phyloP scores from a whole-genome alignment of 2,329 filamentous ascomycete genomes.

The Stagonosporopsis chrysanthemi region DNA sequence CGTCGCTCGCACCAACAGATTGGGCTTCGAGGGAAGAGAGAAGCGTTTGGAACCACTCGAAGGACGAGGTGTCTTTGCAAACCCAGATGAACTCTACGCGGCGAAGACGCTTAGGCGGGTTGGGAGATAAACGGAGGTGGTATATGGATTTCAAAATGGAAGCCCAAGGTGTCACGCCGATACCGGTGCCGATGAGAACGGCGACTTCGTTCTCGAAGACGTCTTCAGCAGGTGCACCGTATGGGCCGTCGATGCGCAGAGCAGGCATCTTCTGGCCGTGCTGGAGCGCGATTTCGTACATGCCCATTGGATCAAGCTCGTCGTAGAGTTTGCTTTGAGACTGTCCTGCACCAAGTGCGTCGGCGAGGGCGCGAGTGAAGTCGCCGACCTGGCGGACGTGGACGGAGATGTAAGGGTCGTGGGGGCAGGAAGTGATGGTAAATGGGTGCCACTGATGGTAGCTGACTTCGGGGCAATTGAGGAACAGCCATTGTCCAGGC shows the following conservation, averaged over 20 bases:
- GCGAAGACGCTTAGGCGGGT: constrained; percentile 86
- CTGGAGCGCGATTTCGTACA: constrained; percentile 96
- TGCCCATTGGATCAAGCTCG: constrained; percentile 87
- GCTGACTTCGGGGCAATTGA: constrained; percentile 90
- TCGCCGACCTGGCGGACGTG: constrained; percentile 97
- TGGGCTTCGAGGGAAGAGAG: constrained; percentile 90
- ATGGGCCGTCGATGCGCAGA: constrained; percentile 92
- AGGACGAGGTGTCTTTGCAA: constrained; percentile 92
- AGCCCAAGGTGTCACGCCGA: constrained; percentile 87
- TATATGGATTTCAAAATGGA: constrained; percentile 96
- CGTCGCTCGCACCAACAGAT: constrained; percentile 68
- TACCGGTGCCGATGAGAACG: constrained; percentile 84
- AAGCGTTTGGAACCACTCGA: constrained; percentile 98
- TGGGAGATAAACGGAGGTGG: constrained; percentile 89
- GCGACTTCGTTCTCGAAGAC: constrained; percentile 94
- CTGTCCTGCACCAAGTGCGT: constrained; percentile 88
- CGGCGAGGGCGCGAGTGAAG: constrained; percentile 92
- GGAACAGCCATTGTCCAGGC: constrained; percentile 96
- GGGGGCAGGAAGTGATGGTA: constrained; percentile 97
- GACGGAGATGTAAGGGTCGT: constrained; percentile 91
- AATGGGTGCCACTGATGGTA: constrained; percentile 97
- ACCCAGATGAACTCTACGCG: constrained; percentile 99
- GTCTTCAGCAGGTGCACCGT: constrained; percentile 95
- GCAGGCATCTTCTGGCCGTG: constrained; percentile 92
- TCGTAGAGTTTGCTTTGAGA: constrained; percentile 91